Evolutionary conservation across 2,329 filamentous ascomycete species (phyloP), one percentile per base, ranked within the genome.

Genomic region (Aureobasidium sp.): DNA sequence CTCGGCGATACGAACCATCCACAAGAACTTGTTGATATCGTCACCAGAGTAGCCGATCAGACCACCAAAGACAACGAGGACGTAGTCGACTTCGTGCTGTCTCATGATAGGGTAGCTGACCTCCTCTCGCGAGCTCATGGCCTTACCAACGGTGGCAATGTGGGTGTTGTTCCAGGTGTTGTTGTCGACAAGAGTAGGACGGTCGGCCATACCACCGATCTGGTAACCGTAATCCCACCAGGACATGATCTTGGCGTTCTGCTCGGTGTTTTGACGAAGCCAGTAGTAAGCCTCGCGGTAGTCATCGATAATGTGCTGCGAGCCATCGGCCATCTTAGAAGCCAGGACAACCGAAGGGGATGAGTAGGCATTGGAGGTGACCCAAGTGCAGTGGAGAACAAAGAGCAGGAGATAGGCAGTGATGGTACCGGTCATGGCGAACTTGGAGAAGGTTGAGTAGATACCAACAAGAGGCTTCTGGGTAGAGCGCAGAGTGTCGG

Each of bases 141-240:
- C 94, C 80, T 99, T 99, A 72, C 94, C 94, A 63, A 99, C 94
- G 15, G 94, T 99, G 59, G 94, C 94, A 77, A 99, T 99, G 75
- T 99, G 94, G 8, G 94, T 99, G 80, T 99, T 99, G 82, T 99
- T 99, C 94, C 94, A 99, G 2, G 94, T 99, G 80, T 99, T 99
- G 82, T 99, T 99, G 81, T 99, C 94, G 37, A 99, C 94, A 37
- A 99, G 82, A 1, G 94, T 99, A 37, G 94, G 94, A 61, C 94
- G 86, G 75, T 99, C 94, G 55, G 94, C 94, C 94, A 99, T 99
- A 68, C 94, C 94, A 79, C 94, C 94, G 76, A 99, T 99, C 79
- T 99, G 94, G 80, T 99, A 99, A 67, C 94, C 94, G 72, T 99
- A 99, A 75, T 99, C 94, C 94, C 94, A 99, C 94, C 94, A 99